Evolutionary conservation across 805 yeast species (phyloP), one percentile per base, ranked within the genome.

Genomic region (Barnettozyma populi): DNA sequence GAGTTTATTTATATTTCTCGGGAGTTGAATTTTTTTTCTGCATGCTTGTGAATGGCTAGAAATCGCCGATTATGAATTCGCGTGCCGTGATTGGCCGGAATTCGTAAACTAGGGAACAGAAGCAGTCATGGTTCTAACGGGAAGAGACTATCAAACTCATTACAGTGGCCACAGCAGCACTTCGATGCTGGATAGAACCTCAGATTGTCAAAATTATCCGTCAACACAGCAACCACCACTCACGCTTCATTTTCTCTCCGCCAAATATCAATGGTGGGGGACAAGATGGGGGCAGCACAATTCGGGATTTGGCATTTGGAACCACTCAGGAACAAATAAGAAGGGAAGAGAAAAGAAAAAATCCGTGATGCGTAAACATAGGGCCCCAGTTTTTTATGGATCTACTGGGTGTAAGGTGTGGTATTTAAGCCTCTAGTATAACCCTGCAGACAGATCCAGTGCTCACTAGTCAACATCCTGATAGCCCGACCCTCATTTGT

Each of bases 21-120:
- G 35, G 35, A 46, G 41, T 35, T 6, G 14, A 18, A 20, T 35
- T 35, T 35, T 35, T 32, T 35, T 35, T 35, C 23, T 8, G 23
- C 23, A 14, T 35, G 13, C 14, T 35, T 46, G 53, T 53, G 59
- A 55, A 54, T 54, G 62, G 59, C 49, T 47, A 50, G 48, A 48
- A 45, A 47, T 48, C 41, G 51, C 49, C 50, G 60, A 59, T 60
- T 60, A 59, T 57, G 57, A 54, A 57, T 53, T 49, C 49, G 38
- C 18, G 51, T 18, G 32, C 46, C 41, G 36, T 57, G 50, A 60
- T 60, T 58, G 60, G 63, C 52, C 27, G 41, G 21, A 35, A 35
- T 16, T 6, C 32, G 32, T 29, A 29, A 13, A 29, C 4, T 13
- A 7, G 29, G 29, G 10, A 29, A 29, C 16, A 8, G 7, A 9